Conservation (phyloP, 208 protist species). For the Crithidia bombi region DNA sequence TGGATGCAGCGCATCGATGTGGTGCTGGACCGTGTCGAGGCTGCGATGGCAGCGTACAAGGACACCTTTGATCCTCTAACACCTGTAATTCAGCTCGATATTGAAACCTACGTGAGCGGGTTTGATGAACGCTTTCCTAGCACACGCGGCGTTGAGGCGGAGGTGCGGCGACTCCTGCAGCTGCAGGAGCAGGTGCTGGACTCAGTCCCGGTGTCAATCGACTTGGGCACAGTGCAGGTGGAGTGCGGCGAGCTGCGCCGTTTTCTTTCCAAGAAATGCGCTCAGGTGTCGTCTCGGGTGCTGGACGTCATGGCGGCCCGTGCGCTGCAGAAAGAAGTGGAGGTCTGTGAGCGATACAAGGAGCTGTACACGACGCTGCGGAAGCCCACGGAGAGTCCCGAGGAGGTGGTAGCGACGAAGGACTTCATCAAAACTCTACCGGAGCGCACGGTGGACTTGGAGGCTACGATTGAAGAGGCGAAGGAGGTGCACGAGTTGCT, state of each 20-base stretch:
- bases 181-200: slow-evolving; percentile 64
- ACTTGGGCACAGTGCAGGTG: slow-evolving; percentile 83
- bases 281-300: slow-evolving; percentile 53
- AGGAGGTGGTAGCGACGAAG: slow-evolving; percentile 89
- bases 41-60: slow-evolving; percentile 76
- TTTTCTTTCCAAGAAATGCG: slow-evolving; percentile 80
- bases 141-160: slow-evolving; percentile 73
- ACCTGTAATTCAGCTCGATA: slow-evolving; percentile 80
- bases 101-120: slow-evolving; percentile 66
- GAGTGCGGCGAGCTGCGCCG: slow-evolving; percentile 80
- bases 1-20: slow-evolving; percentile 60
- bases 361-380: slow-evolving; percentile 67
- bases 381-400: slow-evolving; percentile 79
- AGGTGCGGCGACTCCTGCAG: slow-evolving; percentile 74
- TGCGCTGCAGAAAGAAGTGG: slow-evolving; percentile 70
- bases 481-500: slow-evolving; percentile 88
- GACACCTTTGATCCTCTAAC: slow-evolving; percentile 67
- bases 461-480: slow-evolving; percentile 73
- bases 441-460: slow-evolving; percentile 86
- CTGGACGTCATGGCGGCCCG: slow-evolving; percentile 81
- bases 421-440: slow-evolving; percentile 92
- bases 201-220: slow-evolving; percentile 60
- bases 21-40: slow-evolving; percentile 55
- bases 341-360: slow-evolving; percentile 71
- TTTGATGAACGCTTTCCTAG: slow-evolving; percentile 76